Conservation (phyloP, 306 rosid species). For the Cicer arietinum region DNA sequence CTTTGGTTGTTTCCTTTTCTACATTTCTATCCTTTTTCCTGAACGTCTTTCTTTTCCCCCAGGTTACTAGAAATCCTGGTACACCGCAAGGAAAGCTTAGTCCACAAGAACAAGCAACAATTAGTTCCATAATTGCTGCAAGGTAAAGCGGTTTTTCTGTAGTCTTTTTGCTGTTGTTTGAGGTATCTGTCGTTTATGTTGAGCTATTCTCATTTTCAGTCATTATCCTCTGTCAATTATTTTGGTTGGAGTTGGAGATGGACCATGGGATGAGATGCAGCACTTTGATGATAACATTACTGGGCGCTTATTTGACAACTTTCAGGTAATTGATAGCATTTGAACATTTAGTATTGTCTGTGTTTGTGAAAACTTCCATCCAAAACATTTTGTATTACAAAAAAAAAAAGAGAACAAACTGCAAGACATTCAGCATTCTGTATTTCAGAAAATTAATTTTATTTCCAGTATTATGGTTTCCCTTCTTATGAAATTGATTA, state of each 20-base stretch:
- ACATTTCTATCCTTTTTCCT: constrained; percentile 17
- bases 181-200: constrained; percentile 40
- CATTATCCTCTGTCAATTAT: constrained; percentile 85
- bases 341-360: constrained; percentile 29
- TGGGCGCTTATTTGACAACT: constrained; percentile 85
- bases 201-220: constrained; percentile 52
- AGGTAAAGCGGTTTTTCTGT: constrained; percentile 63
- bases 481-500: constrained; percentile 16
- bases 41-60: constrained; percentile 16
- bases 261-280: constrained; percentile 96
- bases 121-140: constrained; percentile 76
- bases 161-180: constrained; percentile 29
- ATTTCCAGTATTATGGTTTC: neutral
- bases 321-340: constrained; percentile 66
- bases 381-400: too few relatives aligned
- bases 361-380: neutral
- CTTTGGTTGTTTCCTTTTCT: constrained; percentile 24
- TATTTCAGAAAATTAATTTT: constrained; percentile 8
- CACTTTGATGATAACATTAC: constrained; percentile 86
- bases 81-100: constrained; percentile 67
- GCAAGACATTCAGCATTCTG: constrained; percentile 1
- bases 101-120: constrained; percentile 83
- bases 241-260: constrained; percentile 98
- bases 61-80: constrained; percentile 84
- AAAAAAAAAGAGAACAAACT: neutral